These are phyloP conservation scores for Biscutella laevigata DNA, from an alignment of 441 rosid species.

Conservation along the genomic window DNA sequence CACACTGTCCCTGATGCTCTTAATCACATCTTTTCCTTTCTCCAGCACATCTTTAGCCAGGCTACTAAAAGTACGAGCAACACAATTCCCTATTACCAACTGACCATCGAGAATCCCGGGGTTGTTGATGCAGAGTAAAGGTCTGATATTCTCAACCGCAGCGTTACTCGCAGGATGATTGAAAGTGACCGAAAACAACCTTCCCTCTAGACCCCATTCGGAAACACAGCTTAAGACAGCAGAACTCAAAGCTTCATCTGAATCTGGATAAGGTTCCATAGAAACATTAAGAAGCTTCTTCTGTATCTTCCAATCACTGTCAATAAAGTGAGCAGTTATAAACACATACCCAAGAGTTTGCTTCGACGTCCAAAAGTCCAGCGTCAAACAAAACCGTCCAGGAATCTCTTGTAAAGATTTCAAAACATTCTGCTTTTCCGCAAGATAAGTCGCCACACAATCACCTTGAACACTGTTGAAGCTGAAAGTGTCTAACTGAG, in stretches of 20 bases:
- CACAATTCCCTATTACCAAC: slow-evolving; percentile 53
- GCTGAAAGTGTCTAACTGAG: slow-evolving; percentile 49
- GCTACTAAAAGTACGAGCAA: slow-evolving; percentile 44
- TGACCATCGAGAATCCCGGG: slow-evolving; percentile 65
- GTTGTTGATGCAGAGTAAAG: slow-evolving; percentile 56
- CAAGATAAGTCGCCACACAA: slow-evolving; percentile 62
- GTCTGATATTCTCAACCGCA: slow-evolving; percentile 54
- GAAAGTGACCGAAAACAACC: slow-evolving; percentile 60
- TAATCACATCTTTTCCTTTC: slow-evolving; percentile 41
- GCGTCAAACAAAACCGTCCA: slow-evolving; percentile 61
- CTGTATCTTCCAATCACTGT: slow-evolving; percentile 68
- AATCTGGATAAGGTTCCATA: slow-evolving; percentile 75
- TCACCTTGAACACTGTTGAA: slow-evolving; percentile 78
- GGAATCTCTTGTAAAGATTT: slow-evolving; percentile 58
- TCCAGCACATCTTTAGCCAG: slow-evolving; percentile 45
- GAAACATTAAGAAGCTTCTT: slow-evolving; percentile 61
- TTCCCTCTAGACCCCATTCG: slow-evolving; percentile 76
- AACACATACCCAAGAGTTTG: slow-evolving; percentile 58
- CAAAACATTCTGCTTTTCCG: slow-evolving; percentile 70
- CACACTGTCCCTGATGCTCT: slow-evolving; percentile 65
- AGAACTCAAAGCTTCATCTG: slow-evolving; percentile 56
- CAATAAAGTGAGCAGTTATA: slow-evolving; percentile 68
- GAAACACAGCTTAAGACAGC: slow-evolving; percentile 73
- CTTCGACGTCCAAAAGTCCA: slow-evolving; percentile 66
- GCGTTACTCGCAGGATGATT: slow-evolving; percentile 43